Evolutionary conservation across 2,329 filamentous ascomycete species (phyloP).

Genomic region (Pseudogymnoascus sp.): DNA sequence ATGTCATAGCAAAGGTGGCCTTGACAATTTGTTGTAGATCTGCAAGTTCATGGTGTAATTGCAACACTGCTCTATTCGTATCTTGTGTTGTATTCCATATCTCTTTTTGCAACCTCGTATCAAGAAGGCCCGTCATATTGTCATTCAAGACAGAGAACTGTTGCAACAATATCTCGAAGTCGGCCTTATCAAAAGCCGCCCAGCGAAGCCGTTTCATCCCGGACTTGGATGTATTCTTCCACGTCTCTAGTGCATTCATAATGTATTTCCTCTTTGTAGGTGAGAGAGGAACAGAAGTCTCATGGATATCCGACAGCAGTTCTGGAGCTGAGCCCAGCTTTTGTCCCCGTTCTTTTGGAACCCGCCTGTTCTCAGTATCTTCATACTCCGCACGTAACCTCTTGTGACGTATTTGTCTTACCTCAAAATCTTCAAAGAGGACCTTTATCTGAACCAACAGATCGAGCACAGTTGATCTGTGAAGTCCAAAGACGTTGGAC

Average conservation of each 20-base stretch:
- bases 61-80: slow-evolving; percentile 39
- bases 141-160: slow-evolving; percentile 40
- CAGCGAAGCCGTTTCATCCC: slow-evolving; percentile 31
- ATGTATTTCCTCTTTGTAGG: slow-evolving; percentile 36
- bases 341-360: not conserved
- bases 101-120: slow-evolving; percentile 39
- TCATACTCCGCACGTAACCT: slow-evolving; percentile 30
- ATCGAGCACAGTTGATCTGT: slow-evolving; percentile 42
- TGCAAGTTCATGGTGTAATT: slow-evolving; percentile 39
- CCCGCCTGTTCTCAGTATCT: slow-evolving; percentile 19
- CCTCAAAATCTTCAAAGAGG: slow-evolving; percentile 39
- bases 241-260: slow-evolving; percentile 35
- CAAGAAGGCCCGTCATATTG: slow-evolving; percentile 41
- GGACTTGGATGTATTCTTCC: slow-evolving; percentile 32
- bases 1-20: slow-evolving; percentile 22
- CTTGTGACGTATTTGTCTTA: slow-evolving; percentile 34
- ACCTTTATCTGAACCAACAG: slow-evolving; percentile 40
- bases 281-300: slow-evolving; percentile 33
- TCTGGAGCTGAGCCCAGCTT: slow-evolving; percentile 36
- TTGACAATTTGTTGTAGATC: slow-evolving; percentile 40
- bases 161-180: slow-evolving; percentile 37
- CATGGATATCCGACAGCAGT: slow-evolving; percentile 33
- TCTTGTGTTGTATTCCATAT: slow-evolving; percentile 41
- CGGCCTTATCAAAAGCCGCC: slow-evolving; percentile 39
- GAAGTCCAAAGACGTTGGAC: slow-evolving; percentile 41